phyloP scores from a whole-genome alignment of 176 grass and related monocot genomes.

The Bothriochloa decipiens region DNA sequence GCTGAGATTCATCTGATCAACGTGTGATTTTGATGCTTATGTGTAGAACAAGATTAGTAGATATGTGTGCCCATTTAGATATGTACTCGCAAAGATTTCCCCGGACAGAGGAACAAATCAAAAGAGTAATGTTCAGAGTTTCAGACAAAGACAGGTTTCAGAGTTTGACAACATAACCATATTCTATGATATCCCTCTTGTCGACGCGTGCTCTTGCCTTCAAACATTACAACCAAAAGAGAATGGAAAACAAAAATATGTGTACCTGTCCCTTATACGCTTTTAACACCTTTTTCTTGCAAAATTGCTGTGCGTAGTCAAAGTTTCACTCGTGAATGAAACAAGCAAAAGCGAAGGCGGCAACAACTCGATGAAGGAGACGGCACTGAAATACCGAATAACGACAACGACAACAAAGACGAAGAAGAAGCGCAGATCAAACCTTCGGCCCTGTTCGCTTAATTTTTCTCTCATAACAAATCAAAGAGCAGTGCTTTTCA shows the following conservation, averaged over 20 bases:
- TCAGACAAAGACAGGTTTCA: background rate
- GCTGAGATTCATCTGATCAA: background rate
- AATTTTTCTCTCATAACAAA: too few species aligned
- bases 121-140: too few species aligned
- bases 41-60: background rate
- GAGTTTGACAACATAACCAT: background rate
- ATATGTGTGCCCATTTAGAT: background rate
- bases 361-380: conserved; percentile 30
- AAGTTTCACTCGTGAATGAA: conserved; percentile 27
- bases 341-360: conserved; percentile 22
- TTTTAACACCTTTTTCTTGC: background rate
- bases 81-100: background rate
- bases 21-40: background rate
- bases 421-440: too few species aligned
- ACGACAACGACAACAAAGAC: background rate
- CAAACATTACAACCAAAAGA: background rate
- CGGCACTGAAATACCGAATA: conserved; percentile 2
- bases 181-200: background rate
- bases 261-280: background rate
- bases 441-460: too few species aligned
- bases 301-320: background rate
- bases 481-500: too few species aligned
- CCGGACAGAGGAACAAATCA: background rate
- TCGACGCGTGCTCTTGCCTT: background rate
- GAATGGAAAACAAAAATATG: background rate